phyloP scores from a whole-genome alignment of 2,329 filamentous ascomycete genomes.

The Ascocoryne sarcoides region DNA sequence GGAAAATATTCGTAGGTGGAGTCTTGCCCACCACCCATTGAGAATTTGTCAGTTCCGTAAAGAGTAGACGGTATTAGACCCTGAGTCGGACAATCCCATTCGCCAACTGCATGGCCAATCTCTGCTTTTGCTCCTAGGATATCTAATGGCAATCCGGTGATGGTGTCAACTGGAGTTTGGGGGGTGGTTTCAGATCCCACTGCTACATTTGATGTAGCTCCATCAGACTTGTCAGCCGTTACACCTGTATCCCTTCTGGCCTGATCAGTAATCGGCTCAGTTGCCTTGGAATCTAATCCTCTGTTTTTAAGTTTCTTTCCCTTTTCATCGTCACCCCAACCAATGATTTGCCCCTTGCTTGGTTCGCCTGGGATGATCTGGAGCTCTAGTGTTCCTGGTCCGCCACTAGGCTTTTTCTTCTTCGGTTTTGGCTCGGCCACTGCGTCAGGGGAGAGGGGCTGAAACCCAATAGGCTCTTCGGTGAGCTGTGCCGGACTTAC shows the following conservation, averaged over 20 bases:
- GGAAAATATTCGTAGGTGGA: slow-evolving; percentile 66
- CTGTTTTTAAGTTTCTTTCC: slow-evolving; percentile 12
- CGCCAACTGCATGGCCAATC: slow-evolving; percentile 9
- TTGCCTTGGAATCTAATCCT: slow-evolving; percentile 2
- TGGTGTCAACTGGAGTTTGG: slow-evolving; percentile 4
- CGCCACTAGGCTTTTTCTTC: slow-evolving; percentile 11
- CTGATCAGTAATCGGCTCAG: neutral
- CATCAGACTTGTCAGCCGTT: neutral
- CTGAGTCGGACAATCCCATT: slow-evolving; percentile 46
- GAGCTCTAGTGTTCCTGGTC: slow-evolving; percentile 21
- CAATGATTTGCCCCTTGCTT: slow-evolving; percentile 18
- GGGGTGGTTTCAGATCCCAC: neutral
- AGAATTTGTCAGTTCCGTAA: slow-evolving; percentile 39
- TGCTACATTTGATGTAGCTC: neutral
- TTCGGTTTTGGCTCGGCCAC: slow-evolving; percentile 17
- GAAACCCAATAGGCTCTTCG: slow-evolving; percentile 26
- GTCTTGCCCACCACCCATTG: slow-evolving; percentile 58
- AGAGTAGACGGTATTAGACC: slow-evolving; percentile 43
- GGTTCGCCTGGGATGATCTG: slow-evolving; percentile 22
- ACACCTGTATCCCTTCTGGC: neutral
- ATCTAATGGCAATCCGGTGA: slow-evolving; percentile 13
- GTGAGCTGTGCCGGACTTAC: slow-evolving; percentile 3
- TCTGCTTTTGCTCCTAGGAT: slow-evolving; percentile 10
- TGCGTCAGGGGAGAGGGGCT: slow-evolving; percentile 13
- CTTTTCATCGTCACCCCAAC: slow-evolving; percentile 17